phyloP scores from a whole-genome alignment of 306 rosid genomes.

The Corylus heterophylla region DNA sequence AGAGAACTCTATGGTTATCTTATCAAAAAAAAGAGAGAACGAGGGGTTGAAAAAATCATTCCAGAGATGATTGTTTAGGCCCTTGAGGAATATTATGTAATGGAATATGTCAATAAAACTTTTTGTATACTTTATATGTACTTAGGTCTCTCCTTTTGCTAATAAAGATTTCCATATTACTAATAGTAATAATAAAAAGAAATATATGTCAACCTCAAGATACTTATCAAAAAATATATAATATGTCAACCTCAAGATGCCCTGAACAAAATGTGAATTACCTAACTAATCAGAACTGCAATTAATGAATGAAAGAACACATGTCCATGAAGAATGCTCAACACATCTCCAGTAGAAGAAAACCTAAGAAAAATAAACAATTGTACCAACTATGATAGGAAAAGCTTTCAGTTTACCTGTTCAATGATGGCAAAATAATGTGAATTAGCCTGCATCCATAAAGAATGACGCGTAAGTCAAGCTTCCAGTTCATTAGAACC shows the following conservation, averaged over 20 bases:
- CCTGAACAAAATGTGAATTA: not conserved
- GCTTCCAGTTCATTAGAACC: constrained; percentile 12
- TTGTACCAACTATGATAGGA: constrained; percentile 17
- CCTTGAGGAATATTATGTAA: not conserved
- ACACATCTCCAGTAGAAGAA: constrained; percentile 1
- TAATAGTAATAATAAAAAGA: not conserved
- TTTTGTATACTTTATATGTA: not conserved
- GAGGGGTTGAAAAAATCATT: constrained; percentile 6
- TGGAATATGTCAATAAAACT: not conserved
- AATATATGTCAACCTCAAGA: not conserved
- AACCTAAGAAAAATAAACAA: constrained; percentile 10
- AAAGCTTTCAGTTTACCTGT: constrained; percentile 66
- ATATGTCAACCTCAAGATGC: not conserved
- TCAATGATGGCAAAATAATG: constrained; percentile 91
- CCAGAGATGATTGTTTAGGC: not conserved
- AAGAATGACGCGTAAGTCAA: constrained; percentile 28
- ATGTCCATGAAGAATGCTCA: not conserved
- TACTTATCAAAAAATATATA: too few species aligned
- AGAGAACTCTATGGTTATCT: not conserved
- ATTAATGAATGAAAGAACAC: not conserved
- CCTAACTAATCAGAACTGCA: not conserved
- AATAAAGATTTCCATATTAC: not conserved
- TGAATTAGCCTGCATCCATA: constrained; percentile 89
- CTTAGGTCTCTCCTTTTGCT: not conserved
- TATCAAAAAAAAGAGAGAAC: not conserved